Evolutionary conservation across 257 asterid genomes (phyloP).

Genomic region (Leonotis leonurus): DNA sequence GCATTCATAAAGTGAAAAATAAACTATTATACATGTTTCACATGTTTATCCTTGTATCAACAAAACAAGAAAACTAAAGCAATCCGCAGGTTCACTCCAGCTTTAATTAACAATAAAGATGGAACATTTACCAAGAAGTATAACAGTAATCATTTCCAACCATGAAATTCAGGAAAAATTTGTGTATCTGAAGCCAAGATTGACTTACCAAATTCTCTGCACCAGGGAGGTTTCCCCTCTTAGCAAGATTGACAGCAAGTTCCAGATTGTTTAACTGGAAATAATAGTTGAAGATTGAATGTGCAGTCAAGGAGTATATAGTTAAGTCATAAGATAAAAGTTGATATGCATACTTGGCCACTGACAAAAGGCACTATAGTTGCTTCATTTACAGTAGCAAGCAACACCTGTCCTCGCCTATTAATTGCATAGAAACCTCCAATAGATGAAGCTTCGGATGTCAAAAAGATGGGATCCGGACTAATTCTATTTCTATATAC

Average conservation of each 20-base stretch:
- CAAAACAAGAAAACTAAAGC: neutral
- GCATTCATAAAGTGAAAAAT: constrained; percentile 4
- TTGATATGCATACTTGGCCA: constrained; percentile 64
- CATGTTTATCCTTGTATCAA: neutral
- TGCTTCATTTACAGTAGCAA: constrained; percentile 91
- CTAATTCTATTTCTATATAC: constrained; percentile 97
- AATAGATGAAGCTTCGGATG: constrained; percentile 85
- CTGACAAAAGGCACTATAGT: constrained; percentile 91
- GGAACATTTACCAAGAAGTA: constrained; percentile 9
- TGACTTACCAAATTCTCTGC: constrained; percentile 91
- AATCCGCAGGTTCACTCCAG: neutral
- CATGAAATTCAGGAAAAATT: neutral
- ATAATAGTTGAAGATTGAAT: constrained; percentile 13
- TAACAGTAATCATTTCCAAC: neutral
- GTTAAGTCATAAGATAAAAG: constrained; percentile 3
- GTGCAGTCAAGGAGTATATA: neutral
- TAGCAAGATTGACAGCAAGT: constrained; percentile 98
- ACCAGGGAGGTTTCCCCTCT: constrained; percentile 98
- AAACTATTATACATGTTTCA: neutral
- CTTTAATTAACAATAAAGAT: neutral
- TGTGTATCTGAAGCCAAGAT: constrained; percentile 12
- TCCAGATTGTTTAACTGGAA: constrained; percentile 92
- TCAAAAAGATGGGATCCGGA: constrained; percentile 94
- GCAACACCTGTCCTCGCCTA: constrained; percentile 95
- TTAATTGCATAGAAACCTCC: constrained; percentile 98